Evolutionary conservation across 2,329 filamentous ascomycete genomes (phyloP), one percentile per base, ranked within the genome.

Genomic region (Verticillium tricorpus): DNA sequence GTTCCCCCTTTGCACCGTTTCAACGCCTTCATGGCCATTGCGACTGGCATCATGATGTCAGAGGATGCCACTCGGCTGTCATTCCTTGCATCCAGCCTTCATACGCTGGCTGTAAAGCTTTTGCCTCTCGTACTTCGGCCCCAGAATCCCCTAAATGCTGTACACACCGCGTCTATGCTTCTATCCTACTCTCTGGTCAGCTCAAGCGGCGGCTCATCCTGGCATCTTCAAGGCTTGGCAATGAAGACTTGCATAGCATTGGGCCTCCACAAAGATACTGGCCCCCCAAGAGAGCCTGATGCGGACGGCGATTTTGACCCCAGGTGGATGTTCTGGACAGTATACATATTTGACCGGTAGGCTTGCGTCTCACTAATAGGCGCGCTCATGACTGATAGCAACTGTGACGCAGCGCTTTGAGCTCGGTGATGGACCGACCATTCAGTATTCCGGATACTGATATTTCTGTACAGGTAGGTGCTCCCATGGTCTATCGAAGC

Each of bases 251-350:
- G 34, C 7, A 35, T 35, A 9, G 34, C 9, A 35, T 35, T 35
- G 34, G 34, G 34, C 34, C 34, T 35, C 3, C 34, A 35, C 34
- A 62, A 31, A 58, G 55, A n/a, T 60, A 57, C 40, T 25, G 60
- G 52, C 2, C 28, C 61, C 4, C 62, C 62, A 19, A 32, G 37
- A 14, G 32, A 57, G n/a, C 52, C 57, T 4, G 60, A 60, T 19
- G n/a, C 39, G 14, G 52, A 62, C 12, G 12, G 39, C 34, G 58
- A 56, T 14, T 54, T 58, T 15, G 59, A 55, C 14, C 52, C 32
- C 17, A 55, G 54, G 35, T 63, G 60, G 62, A n/a, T 63, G 19
- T 63, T 63, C 17, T 63, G 62, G 62, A 63, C 37, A 12, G 57
- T 63, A 11, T 63, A 63, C 31, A 58, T 25, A 7, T 52, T 62